A percentile compares a stretch with the other conserved stretches of the same genome.
Conservation (phyloP, 2,329 filamentous ascomycete species). For the Periconia sp. region DNA sequence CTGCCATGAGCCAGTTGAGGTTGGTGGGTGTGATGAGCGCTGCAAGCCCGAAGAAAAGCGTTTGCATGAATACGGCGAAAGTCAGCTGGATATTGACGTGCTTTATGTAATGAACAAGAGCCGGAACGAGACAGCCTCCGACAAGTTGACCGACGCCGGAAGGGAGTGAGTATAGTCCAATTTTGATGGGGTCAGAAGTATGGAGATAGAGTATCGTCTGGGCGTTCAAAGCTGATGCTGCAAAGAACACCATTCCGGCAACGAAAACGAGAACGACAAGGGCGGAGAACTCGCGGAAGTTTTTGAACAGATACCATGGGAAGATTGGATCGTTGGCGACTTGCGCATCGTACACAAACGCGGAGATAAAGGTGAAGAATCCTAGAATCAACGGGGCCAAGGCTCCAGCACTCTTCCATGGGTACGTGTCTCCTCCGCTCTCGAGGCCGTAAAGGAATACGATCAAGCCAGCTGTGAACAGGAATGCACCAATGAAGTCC, state of each 20-base stretch:
- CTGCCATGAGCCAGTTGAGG: constrained; percentile 23
- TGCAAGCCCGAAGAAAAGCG: constrained; percentile 27
- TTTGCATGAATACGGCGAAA: constrained; percentile 27
- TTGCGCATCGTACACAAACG: constrained; percentile 26
- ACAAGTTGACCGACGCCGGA: constrained; percentile 21
- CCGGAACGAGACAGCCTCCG: constrained; percentile 21
- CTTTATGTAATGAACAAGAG: constrained; percentile 24
- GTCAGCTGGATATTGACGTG: constrained; percentile 24
- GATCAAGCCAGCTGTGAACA: constrained; percentile 51
- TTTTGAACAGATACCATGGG: constrained; percentile 35
- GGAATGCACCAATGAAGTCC: constrained; percentile 52
- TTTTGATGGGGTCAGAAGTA: constrained; percentile 24
- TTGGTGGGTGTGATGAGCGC: constrained; percentile 26
- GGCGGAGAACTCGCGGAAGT: constrained; percentile 32
- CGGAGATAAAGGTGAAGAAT: constrained; percentile 20
- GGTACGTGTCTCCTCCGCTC: constrained; percentile 47
- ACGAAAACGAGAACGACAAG: constrained; percentile 35
- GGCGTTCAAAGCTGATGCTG: constrained; percentile 25
- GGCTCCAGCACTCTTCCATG: constrained; percentile 32
- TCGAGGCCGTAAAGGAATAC: constrained; percentile 53
- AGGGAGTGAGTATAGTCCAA: constrained; percentile 26
- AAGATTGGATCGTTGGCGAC: constrained; percentile 31
- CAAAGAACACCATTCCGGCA: constrained; percentile 38
- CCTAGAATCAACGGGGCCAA: constrained; percentile 32
- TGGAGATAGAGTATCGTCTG: constrained; percentile 26